Base-by-base conservation (phyloP, 805 yeast genomes). In the Kodamaea kakaduensis region DNA sequence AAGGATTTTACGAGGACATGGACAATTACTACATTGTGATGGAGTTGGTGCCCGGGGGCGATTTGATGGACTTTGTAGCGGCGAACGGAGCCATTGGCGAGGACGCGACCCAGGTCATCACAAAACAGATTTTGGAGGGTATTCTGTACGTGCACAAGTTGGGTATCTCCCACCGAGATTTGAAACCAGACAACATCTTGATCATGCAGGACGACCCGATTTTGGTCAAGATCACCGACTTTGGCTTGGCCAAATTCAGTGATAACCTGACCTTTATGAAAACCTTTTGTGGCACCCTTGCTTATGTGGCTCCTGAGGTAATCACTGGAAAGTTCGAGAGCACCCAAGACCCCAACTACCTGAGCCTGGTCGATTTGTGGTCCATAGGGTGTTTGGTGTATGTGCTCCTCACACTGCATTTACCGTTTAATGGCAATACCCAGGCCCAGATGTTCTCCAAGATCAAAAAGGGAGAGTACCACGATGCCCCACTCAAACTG, bases 41-140 rank as follows among this genome's bases (percentile, higher is more conserved):
- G 97, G 98, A 93, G 53, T 84, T 81, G 50, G 94, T 93, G 17
- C 81, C 94, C 2, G 97, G 97, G 10, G 99, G 98, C 17, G 99
- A 93, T 58, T 66, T 93, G 34, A 93, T 93, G 98, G 98, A 93
- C 63, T 89, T 86, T 60, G 94, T 90, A 2, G 90, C 94, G 1
- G 85, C 88, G 2, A 83, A 85, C 58, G 97, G 97, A 2, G 77
- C 90, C 2, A 84, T 93, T 13, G 90, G 90, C 9, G 98, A 93
- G 58, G 88, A 78, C 31, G 93, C 95, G 3, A 84, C 89, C 6
- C 80, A 84, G 46, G 96, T 85, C 41, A 85, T 93, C 17, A 74
- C 94, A 2, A 75, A 77, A 45, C 98, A 93, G 58, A 80, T 90
- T 2, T 60, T 93, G 25, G 75, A 78, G 41, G 97, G 96, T 0